Conservation (phyloP, 768 basidiomycete genomes). For the Lactifluus echinatus region DNA sequence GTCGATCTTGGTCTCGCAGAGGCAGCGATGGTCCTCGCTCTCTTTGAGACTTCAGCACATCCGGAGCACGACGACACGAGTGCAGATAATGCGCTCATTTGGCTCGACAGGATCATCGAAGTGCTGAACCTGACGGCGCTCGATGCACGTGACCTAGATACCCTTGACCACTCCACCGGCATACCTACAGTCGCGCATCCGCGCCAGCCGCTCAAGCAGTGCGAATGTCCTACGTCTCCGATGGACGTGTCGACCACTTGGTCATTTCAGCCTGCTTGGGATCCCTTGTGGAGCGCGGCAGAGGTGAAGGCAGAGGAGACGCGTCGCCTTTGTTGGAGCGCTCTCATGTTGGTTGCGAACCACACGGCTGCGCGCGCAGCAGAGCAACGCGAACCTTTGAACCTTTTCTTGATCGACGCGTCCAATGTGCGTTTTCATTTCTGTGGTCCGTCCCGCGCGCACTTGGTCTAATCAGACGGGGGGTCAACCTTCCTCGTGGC, state of each 20-base stretch:
- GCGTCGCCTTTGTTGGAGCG: constrained; percentile 69
- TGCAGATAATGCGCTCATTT: constrained; percentile 42
- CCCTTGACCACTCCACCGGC: constrained; percentile 36
- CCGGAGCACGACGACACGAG: constrained; percentile 52
- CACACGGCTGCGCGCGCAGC: constrained; percentile 64
- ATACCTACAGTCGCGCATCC: constrained; percentile 41
- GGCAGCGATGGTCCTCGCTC: constrained; percentile 65
- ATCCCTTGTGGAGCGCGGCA: constrained; percentile 42
- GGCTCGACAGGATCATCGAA: constrained; percentile 60
- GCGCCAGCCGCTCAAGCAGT: constrained; percentile 27
- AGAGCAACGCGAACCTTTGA: constrained; percentile 47
- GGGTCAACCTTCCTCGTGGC: neutral
- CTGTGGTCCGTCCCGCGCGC: neutral
- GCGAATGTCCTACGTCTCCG: constrained; percentile 35
- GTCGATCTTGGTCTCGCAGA: constrained; percentile 61
- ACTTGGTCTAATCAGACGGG: neutral
- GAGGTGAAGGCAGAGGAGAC: constrained; percentile 62
- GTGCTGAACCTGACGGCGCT: constrained; percentile 44
- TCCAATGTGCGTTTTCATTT: constrained; percentile 43
- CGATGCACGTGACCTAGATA: constrained; percentile 47
- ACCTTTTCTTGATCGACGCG: constrained; percentile 54
- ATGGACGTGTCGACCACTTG: constrained; percentile 37
- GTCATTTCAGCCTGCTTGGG: constrained; percentile 53
- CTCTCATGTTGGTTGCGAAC: constrained; percentile 57
- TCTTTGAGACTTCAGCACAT: constrained; percentile 71